Evolutionary conservation across 2,329 filamentous ascomycete species (phyloP).

Genomic region (Aspergillus fumigatus): DNA sequence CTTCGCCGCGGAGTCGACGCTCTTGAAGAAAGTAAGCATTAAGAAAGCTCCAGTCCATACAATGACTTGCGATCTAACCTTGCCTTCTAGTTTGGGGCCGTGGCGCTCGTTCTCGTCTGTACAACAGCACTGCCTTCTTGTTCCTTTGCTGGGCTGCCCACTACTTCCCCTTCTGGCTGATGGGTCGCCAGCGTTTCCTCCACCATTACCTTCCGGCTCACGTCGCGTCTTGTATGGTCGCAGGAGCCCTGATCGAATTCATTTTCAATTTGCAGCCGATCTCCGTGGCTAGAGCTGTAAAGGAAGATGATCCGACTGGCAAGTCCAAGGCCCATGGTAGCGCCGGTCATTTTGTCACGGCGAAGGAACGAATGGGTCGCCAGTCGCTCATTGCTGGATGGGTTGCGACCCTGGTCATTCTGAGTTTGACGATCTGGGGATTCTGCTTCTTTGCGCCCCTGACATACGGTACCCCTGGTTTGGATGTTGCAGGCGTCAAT

Average conservation of each 20-base stretch:
- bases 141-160: slow-evolving; percentile 97
- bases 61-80: not conserved
- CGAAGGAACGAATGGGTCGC: slow-evolving; percentile 72
- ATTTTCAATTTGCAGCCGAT: slow-evolving; percentile 85
- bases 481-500: slow-evolving; percentile 71
- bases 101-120: slow-evolving; percentile 88
- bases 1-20: slow-evolving; percentile 90
- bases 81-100: slow-evolving; percentile 37
- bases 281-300: slow-evolving; percentile 39
- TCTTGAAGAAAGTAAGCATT: slow-evolving; percentile 78
- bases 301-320: slow-evolving; percentile 34
- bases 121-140: slow-evolving; percentile 98
- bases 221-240: slow-evolving; percentile 82
- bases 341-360: slow-evolving; percentile 60
- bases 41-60: not conserved
- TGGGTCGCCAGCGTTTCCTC: slow-evolving; percentile 96
- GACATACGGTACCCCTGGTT: slow-evolving; percentile 89
- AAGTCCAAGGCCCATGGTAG: slow-evolving; percentile 41
- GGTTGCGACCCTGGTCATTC: slow-evolving; percentile 69
- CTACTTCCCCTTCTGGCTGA: slow-evolving; percentile 95
- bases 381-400: slow-evolving; percentile 75
- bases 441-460: slow-evolving; percentile 94
- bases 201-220: slow-evolving; percentile 97
- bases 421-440: slow-evolving; percentile 64
- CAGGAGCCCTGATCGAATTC: slow-evolving; percentile 89